Evolutionary conservation across 345 rosid species (phyloP).

Genomic region (Limnanthes douglasii): DNA sequence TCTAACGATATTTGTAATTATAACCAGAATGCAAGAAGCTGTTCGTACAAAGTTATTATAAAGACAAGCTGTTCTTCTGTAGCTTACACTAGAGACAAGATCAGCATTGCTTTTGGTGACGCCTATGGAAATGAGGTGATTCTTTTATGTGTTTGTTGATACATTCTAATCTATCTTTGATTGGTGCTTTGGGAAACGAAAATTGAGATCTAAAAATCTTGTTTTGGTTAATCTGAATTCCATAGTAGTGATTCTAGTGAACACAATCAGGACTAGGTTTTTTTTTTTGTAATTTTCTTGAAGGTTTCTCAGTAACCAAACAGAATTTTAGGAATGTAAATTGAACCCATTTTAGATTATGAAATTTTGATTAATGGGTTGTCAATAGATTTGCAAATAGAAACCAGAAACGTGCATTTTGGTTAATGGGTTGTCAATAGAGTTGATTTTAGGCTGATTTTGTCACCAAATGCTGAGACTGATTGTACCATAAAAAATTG

Average conservation of each 20-base stretch:
- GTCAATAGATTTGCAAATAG: neutral
- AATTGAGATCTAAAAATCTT: no score
- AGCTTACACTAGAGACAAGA: constrained; percentile 38
- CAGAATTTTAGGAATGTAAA: neutral
- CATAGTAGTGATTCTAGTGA: no score
- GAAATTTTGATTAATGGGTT: neutral
- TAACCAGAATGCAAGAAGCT: constrained; percentile 20
- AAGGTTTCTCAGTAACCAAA: neutral
- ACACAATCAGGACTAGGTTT: no score
- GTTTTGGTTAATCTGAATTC: no score
- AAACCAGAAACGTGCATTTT: no score
- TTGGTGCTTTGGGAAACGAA: no score
- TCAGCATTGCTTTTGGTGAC: constrained; percentile 60
- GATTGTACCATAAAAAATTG: no score
- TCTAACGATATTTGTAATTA: neutral
- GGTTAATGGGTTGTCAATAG: no score
- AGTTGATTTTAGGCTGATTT: no score
- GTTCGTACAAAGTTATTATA: constrained; percentile 34
- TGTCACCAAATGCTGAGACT: no score
- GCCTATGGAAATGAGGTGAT: constrained; percentile 53
- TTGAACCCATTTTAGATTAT: neutral
- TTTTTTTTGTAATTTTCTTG: no score
- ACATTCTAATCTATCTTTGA: no score
- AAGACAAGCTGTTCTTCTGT: constrained; percentile 57
- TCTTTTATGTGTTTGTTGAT: neutral